A percentile compares a stretch with the other conserved stretches of the same genome.
These are phyloP conservation scores for Wickerhamiella qilinensis DNA, from an alignment of 805 yeast genomes.

Conservation along the genomic window DNA sequence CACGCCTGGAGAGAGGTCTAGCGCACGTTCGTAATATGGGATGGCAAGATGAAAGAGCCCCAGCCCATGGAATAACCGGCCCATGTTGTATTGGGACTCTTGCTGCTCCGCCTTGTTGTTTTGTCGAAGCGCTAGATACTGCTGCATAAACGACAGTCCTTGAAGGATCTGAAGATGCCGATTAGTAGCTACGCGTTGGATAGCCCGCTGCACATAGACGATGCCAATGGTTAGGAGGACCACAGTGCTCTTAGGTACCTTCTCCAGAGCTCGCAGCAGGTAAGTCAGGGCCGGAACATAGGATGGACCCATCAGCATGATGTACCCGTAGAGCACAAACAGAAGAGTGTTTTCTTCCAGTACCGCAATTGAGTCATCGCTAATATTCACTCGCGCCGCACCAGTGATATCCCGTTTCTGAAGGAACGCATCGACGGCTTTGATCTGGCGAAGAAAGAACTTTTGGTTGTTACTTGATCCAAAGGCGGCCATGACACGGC, in stretches of 20 bases:
- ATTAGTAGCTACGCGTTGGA: constrained; percentile 76
- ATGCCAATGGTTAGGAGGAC: constrained; percentile 59
- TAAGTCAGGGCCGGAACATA: constrained; percentile 73
- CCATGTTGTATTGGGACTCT: constrained; percentile 72
- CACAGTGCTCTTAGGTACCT: constrained; percentile 62
- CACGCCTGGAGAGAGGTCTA: constrained; percentile 25
- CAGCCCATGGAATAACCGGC: constrained; percentile 67
- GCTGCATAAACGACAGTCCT: constrained; percentile 63
- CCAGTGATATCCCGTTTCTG: constrained; percentile 45
- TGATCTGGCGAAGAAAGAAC: constrained; percentile 73
- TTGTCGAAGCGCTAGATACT: constrained; percentile 43
- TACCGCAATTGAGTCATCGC: constrained; percentile 6
- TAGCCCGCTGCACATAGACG: constrained; percentile 73
- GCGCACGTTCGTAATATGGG: constrained; percentile 53
- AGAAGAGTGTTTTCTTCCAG: constrained; percentile 38
- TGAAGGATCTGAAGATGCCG: constrained; percentile 80
- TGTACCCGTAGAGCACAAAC: constrained; percentile 61
- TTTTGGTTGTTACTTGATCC: constrained; percentile 78
- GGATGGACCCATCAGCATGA: constrained; percentile 67
- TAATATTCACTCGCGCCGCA: constrained; percentile 46
- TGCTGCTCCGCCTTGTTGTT: constrained; percentile 27
- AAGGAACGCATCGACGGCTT: constrained; percentile 66
- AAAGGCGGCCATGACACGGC: constrained; percentile 39
- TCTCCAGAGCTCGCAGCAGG: constrained; percentile 50
- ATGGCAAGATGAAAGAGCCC: constrained; percentile 66